Conservation (phyloP, 75 land plant species). For the Picea sitchensis region DNA sequence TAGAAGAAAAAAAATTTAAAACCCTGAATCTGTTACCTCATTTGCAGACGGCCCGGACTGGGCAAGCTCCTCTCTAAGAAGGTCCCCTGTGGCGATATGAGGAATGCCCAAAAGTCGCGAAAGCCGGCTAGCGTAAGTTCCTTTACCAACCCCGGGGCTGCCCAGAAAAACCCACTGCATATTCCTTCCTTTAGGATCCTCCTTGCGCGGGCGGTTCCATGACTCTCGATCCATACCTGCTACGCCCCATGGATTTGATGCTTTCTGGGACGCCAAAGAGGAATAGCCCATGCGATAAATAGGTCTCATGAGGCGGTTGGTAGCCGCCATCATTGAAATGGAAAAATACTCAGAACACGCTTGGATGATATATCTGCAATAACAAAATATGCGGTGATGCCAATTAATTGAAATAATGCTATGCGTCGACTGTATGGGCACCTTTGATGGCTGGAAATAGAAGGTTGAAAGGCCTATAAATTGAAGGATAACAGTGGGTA, state of each 20-base stretch:
- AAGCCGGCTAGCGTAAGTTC: constrained; percentile 89
- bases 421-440: no score
- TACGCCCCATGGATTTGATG: constrained; percentile 6
- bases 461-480: no score
- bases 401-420: no score
- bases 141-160: constrained; percentile 97
- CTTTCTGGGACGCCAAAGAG: constrained; percentile 7
- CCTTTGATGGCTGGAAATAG: no score
- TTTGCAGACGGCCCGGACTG: constrained; percentile 58
- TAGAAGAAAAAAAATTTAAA: background rate
- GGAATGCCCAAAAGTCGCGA: constrained; percentile 69
- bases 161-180: constrained; percentile 90
- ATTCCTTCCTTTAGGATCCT: constrained; percentile 27
- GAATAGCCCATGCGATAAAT: background rate
- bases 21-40: constrained; percentile 21
- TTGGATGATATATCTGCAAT: no score
- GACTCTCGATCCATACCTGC: constrained; percentile 6
- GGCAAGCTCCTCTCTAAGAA: constrained; percentile 69
- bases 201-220: constrained; percentile 9
- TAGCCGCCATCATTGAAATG: constrained; percentile 29
- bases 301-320: constrained; percentile 20
- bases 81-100: constrained; percentile 96
- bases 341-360: background rate
- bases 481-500: no score
- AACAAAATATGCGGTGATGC: no score